Percentiles rank a stretch among this genome's conserved stretches.
Evolutionary conservation across 257 asterid genomes (phyloP).

Genomic region (Marsdenia floribunda): DNA sequence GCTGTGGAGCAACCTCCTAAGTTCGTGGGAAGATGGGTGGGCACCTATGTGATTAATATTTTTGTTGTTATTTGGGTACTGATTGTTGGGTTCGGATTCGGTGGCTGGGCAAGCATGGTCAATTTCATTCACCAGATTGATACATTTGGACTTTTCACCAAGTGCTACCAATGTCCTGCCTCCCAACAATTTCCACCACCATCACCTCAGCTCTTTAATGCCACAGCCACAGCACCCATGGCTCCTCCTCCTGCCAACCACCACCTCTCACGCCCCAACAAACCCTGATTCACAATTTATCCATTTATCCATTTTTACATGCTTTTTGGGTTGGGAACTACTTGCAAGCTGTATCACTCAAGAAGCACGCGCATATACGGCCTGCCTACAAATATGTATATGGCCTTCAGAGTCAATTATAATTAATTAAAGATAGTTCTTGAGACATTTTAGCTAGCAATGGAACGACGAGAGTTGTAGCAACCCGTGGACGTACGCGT

Average conservation of each 20-base stretch:
- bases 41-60: conserved; percentile 61
- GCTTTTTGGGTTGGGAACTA: neutral
- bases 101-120: conserved; percentile 90
- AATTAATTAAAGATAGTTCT: neutral
- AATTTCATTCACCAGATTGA: conserved; percentile 86
- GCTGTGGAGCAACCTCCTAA: conserved; percentile 90
- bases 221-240: conserved; percentile 38
- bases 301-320: too few relatives aligned
- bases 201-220: conserved; percentile 24
- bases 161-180: conserved; percentile 81
- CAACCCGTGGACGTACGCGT: neutral
- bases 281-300: conserved; percentile 4
- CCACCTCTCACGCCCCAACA: conserved; percentile 20
- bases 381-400: neutral
- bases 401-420: too few relatives aligned
- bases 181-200: conserved; percentile 41
- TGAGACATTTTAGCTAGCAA: neutral
- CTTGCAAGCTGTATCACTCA: neutral
- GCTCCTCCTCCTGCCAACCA: conserved; percentile 42
- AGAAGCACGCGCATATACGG: neutral
- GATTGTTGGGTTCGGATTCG: conserved; percentile 87
- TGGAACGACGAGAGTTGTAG: neutral
- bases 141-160: conserved; percentile 89
- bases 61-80: conserved; percentile 83
- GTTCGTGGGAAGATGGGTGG: conserved; percentile 81